A percentile compares a stretch with the other conserved stretches of the same genome.
These are phyloP conservation scores for Schizochytrium sp. DNA, from an alignment of 108 stramenopile genomes.

Conservation along the genomic window DNA sequence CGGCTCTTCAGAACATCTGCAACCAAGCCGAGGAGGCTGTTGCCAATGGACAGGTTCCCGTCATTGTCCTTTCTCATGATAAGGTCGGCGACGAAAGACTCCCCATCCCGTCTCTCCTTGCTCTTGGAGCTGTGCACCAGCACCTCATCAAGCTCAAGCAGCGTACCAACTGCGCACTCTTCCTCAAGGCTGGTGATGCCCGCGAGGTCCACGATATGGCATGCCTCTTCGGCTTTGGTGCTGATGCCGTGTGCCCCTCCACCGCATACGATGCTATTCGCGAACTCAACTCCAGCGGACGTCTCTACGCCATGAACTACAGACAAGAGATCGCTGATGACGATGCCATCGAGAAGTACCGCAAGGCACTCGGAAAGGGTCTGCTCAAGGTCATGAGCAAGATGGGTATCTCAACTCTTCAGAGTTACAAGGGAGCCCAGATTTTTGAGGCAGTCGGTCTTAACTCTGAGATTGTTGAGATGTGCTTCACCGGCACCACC, in stretches of 20 bases:
- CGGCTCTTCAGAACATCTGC: conserved; percentile 91
- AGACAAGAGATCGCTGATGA: conserved; percentile 79
- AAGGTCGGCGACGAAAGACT: conserved; percentile 88
- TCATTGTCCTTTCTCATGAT: conserved; percentile 89
- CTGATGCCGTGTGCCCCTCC: conserved; percentile 95
- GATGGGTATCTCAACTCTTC: conserved; percentile 94
- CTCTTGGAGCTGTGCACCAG: conserved; percentile 96
- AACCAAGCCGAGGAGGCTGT: conserved; percentile 92
- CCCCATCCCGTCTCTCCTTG: conserved; percentile 90
- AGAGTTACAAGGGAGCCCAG: conserved; percentile 96
- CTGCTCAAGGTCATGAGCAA: conserved; percentile 96
- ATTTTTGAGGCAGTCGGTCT: conserved; percentile 97
- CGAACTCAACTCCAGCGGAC: conserved; percentile 91
- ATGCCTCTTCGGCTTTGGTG: conserved; percentile 91
- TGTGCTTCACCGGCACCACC: conserved; percentile 94
- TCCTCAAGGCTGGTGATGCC: conserved; percentile 94
- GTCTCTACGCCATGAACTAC: conserved; percentile 82
- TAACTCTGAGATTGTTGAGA: conserved; percentile 92
- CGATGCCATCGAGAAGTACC: conserved; percentile 89
- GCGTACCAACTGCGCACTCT: conserved; percentile 90
- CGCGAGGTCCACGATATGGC: conserved; percentile 95
- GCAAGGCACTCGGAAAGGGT: conserved; percentile 94
- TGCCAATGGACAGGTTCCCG: conserved; percentile 83
- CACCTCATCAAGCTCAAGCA: conserved; percentile 92
- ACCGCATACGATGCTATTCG: conserved; percentile 95